Evolutionary conservation across 169 alveolate species (phyloP), one percentile per base, ranked within the genome.

Genomic region (Plasmodium vinckei): DNA sequence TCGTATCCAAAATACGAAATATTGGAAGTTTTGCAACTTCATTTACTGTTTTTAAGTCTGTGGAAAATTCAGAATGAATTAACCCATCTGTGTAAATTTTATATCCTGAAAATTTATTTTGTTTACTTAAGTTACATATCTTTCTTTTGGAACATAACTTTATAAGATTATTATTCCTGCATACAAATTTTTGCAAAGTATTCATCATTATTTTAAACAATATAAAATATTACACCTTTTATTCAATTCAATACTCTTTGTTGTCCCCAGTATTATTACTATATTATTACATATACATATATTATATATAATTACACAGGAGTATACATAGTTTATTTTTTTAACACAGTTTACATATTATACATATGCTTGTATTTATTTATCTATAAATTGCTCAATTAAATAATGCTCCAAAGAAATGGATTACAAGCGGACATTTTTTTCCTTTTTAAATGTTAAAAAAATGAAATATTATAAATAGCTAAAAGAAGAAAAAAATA

Each of bases 51-150:
- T 93, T 84, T 54, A 93, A 87, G 47, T 92, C 73, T 19, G 88
- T 93, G 53, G 96, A 92, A 87, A 93, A 93, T 87, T 93, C 96
- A 4, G 95, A 87, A 72, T 92, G 92, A 44, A 93, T 64, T 44
- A 93, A 73, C 13, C 96, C 96, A 21, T 77, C 88, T 3, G 49
- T 77, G 46, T 77, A 77, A 46, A 77, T 77, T 23, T 77, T 63
- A 65, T 77, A 77, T 49, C 77, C 88, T 7, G 88, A 57, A 4
- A 77, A 15, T 25, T 77, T 77, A 39, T 49, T 27, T 57, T 64
- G 63, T 33, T 51, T 54, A 77, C 42, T 61, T 33, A 77, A 46
- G 49, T n/a, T 63, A 25, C 39, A 77, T 15, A 64, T 7, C 12
- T 10, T 77, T 54, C 57, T 61, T 54, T 65, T 77, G 10, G n/a